These are phyloP conservation scores for Zygosaccharomyces rouxii DNA, from an alignment of 805 yeast genomes.

Conservation along the genomic window DNA sequence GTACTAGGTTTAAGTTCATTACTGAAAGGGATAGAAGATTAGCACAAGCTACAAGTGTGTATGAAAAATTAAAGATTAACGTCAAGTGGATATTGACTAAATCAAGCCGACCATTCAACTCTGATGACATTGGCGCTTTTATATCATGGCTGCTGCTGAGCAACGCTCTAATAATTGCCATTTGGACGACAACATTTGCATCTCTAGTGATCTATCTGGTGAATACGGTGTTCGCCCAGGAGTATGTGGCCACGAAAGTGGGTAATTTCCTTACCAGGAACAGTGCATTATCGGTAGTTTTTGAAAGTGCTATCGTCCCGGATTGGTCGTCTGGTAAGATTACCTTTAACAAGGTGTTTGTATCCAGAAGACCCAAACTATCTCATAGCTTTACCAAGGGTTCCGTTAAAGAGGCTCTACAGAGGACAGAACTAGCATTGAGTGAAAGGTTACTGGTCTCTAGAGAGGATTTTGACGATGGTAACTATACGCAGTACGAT, in stretches of 20 bases:
- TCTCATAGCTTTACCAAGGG: slow-evolving; percentile 58
- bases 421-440: slow-evolving; percentile 43
- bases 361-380: slow-evolving; percentile 69
- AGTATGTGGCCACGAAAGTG: slow-evolving; percentile 70
- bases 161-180: slow-evolving; percentile 67
- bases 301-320: slow-evolving; percentile 92
- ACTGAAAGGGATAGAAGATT: slow-evolving; percentile 31
- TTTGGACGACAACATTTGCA: slow-evolving; percentile 91
- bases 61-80: slow-evolving; percentile 43
- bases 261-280: slow-evolving; percentile 83
- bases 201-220: slow-evolving; percentile 71
- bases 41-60: slow-evolving; percentile 40
- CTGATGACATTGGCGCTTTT: slow-evolving; percentile 89
- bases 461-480: slow-evolving; percentile 61
- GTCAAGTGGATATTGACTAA: slow-evolving; percentile 72
- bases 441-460: slow-evolving; percentile 29
- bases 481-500: slow-evolving; percentile 95
- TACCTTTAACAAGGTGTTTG: slow-evolving; percentile 76
- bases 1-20: slow-evolving; percentile 18
- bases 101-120: slow-evolving; percentile 77
- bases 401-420: slow-evolving; percentile 66
- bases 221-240: slow-evolving; percentile 57
- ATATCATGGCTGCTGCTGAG: slow-evolving; percentile 91
- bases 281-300: slow-evolving; percentile 75
- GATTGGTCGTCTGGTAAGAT: slow-evolving; percentile 89